Base-by-base conservation (phyloP, 495 filamentous ascomycete genomes). In the Staphylotrichum tortipilum region DNA sequence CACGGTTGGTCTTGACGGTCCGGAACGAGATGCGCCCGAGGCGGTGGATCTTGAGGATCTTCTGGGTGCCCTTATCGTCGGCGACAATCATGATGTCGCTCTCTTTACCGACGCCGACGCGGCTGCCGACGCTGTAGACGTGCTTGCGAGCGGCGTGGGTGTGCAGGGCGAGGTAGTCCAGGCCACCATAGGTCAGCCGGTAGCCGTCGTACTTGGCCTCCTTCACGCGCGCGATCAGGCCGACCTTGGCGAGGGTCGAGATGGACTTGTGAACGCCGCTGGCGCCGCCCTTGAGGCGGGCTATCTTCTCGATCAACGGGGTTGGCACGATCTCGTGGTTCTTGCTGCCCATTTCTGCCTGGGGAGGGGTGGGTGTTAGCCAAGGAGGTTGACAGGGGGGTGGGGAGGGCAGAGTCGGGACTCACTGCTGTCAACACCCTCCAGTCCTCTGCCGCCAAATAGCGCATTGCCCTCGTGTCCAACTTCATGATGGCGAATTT, bases 181-280 rank as follows among this genome's bases (percentile, higher is more conserved):
- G 81, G 3, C 92, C 92, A 55, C 92, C 92, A 68, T 97, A 97
- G 19, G 91, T 94, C 19, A 99, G 81, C 39, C 92, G 84, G 73
- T 99, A 99, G 45, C 92, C 92, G 64, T 99, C 92, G 67, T 99
- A 97, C 68, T 88, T 90, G 39, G 90, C 86, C 69, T 97, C 95
- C 71, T 95, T 94, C 53, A 94, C 80, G 56, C 85, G 85, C 14
- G 85, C 89, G 55, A 99, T 94, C 46, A 99, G 72, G 53, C 86
- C 88, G n/a, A 78, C 82, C 65, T 97, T 97, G 53, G 92, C 92
- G 33, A 99, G 79, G 42, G 77, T 83, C 26, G 89, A 92, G 55
- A 99, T 96, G 58, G 80, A 78, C 58, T 79, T 84, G 67, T 89
- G 84, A n/a, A 95, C 88, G 33, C 87, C 85, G 49, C 55, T 64